Percentiles rank a stretch among this genome's conserved stretches.
These are phyloP conservation scores for Chloranthus sessilifolius DNA, from an alignment of 164 flowering plant species.

Conservation along the genomic window DNA sequence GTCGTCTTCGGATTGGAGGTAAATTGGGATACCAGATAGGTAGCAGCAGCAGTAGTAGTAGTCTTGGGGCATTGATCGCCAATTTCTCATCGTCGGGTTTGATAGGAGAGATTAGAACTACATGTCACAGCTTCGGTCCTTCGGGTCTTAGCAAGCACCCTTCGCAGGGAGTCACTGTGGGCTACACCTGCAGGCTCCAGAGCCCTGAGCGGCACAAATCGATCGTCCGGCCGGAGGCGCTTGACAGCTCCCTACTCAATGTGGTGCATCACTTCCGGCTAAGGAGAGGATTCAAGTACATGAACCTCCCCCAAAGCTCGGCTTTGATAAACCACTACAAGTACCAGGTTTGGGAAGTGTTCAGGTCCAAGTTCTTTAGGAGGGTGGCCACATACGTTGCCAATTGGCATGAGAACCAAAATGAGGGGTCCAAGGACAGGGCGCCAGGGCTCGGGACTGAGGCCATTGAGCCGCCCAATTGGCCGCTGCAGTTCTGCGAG, in stretches of 20 bases:
- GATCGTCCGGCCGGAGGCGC: constrained; percentile 56
- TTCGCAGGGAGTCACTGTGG: constrained; percentile 58
- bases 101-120: constrained; percentile 73
- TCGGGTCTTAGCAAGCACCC: constrained; percentile 64
- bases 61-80: constrained; percentile 39
- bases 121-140: constrained; percentile 89
- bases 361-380: constrained; percentile 70
- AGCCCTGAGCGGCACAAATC: constrained; percentile 88
- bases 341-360: constrained; percentile 88
- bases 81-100: constrained; percentile 36
- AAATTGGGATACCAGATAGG: constrained; percentile 17
- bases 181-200: constrained; percentile 82
- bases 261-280: constrained; percentile 83
- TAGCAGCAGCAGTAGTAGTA: too few relatives aligned
- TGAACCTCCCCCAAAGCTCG: constrained; percentile 43
- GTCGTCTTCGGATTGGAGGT: constrained; percentile 5
- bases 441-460: constrained; percentile 94
- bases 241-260: constrained; percentile 54
- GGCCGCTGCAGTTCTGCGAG: constrained; percentile 75
- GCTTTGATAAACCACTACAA: constrained; percentile 79
- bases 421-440: constrained; percentile 80
- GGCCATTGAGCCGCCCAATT: constrained; percentile 79
- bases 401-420: constrained; percentile 81
- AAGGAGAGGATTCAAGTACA: constrained; percentile 38
- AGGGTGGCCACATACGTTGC: constrained; percentile 91